Base-by-base conservation (phyloP, 2,329 filamentous ascomycete genomes). In the Aspergillus pseudoterreus region DNA sequence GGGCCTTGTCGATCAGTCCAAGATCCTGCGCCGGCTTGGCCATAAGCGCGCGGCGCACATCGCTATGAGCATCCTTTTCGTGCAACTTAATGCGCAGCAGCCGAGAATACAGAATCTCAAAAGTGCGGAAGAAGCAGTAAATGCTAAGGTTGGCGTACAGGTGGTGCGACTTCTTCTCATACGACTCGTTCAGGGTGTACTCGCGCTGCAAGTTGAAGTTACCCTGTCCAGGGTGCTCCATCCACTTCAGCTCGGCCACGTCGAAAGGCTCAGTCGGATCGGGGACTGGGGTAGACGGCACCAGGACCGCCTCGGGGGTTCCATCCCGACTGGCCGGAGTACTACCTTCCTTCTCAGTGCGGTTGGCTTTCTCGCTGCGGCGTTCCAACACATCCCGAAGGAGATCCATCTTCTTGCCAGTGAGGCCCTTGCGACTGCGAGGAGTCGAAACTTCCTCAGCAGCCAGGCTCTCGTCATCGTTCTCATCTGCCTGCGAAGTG, bases 101-200 rank as follows among this genome's bases (percentile, higher is more conserved):
- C 38, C 94, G 85, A 63, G 85, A 83, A 72, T 96, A 97, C 4
- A 99, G 77, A n/a, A 87, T 88, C 66, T 96, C 85, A 69, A 99
- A 94, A 55, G 96, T 86, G 60, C 87, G 89, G 76, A 99, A 88
- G 78, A 99, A 97, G 71, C 94, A 92, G 67, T 91, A 96, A 53
- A 99, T 86, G 3, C 87, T 90, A 63, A 90, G 83, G 69, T 96
- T 97, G 68, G 86, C 87, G 75, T 95, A 99, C 67, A 97, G 84
- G 67, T 92, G 92, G 76, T 90, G 95, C 72, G 83, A 85, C 10
- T 85, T 84, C 43, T 92, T 88, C 59, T 81, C 80, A 72, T 94
- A 95, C 52, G 88, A 85, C 47, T 91, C 88, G 55, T 96, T 90
- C 39, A 82, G 54, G 74, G 87, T 77, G 81, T 92, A 72, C 82